Evolutionary conservation across 75 land plant species (phyloP).

Genomic region (Pinus tabuliformis): DNA sequence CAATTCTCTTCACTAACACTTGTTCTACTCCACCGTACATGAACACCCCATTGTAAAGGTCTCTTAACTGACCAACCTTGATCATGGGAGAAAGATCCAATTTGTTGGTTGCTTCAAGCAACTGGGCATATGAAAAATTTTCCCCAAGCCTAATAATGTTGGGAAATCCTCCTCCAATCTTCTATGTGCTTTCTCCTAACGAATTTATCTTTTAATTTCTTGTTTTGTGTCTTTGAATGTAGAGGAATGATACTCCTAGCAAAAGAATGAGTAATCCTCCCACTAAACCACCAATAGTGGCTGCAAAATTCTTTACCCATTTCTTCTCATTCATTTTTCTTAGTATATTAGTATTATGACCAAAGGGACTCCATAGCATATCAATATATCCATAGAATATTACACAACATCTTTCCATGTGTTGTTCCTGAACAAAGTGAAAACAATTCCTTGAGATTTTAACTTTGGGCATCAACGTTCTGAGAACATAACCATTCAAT

Average conservation of each 20-base stretch:
- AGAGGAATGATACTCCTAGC: conserved; percentile 2
- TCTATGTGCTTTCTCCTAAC: not conserved
- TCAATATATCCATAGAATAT: conserved; percentile 5
- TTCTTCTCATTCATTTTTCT: not conserved
- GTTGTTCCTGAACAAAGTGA: conserved; percentile 11
- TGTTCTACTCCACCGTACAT: not conserved
- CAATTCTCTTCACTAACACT: conserved; percentile 21
- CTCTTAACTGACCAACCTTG: conserved; percentile 19
- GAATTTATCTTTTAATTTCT: not conserved
- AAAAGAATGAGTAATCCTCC: conserved; percentile 10
- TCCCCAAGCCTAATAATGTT: conserved; percentile 7
- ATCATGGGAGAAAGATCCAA: conserved; percentile 11
- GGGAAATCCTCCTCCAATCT: not conserved
- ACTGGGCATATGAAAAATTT: conserved; percentile 10
- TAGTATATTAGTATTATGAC: too few species aligned
- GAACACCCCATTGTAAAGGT: conserved; percentile 20
- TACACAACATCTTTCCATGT: not conserved
- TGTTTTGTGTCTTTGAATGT: not conserved
- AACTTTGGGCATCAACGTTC: not conserved
- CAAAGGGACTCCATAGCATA: too few species aligned
- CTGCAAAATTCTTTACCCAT: not conserved
- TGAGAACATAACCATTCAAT: conserved; percentile 8
- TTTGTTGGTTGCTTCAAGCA: conserved; percentile 12
- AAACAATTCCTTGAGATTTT: conserved; percentile 14
- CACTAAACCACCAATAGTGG: conserved; percentile 14